Conservation (phyloP, 768 basidiomycete species). For the Podaxis pistillaris region DNA sequence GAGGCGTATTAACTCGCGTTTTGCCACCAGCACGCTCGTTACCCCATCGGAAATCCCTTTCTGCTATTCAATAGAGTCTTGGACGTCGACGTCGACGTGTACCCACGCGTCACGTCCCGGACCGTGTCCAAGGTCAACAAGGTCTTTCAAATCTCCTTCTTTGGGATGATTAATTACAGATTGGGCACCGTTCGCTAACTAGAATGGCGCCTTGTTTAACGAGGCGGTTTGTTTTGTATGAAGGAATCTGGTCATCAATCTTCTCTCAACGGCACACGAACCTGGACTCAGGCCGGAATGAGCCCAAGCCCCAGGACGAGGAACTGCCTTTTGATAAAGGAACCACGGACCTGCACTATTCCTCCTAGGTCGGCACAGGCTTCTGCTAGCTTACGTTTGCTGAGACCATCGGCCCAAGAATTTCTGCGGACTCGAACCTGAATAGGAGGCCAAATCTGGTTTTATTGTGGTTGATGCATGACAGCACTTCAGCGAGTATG, state of each 20-base stretch:
- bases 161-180: slow-evolving; percentile 9
- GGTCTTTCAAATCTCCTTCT: slow-evolving; percentile 12
- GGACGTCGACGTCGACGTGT: neutral
- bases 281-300: neutral
- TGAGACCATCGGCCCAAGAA: neutral
- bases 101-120: slow-evolving; percentile 7
- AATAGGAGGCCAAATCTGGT: neutral
- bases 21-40: neutral
- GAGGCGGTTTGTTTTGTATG: slow-evolving; percentile 2
- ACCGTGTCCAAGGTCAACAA: neutral
- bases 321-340: neutral
- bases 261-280: neutral
- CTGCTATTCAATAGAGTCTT: neutral
- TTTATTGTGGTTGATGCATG: neutral
- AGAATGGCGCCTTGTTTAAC: neutral
- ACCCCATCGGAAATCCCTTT: neutral
- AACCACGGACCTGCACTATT: neutral
- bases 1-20: neutral
- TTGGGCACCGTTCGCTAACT: neutral
- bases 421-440: neutral
- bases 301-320: neutral
- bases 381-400: neutral
- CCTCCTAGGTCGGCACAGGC: neutral
- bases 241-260: neutral
- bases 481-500: neutral